Base-by-base conservation (phyloP, 305 asterid species). In the Fraxinus ornus region DNA sequence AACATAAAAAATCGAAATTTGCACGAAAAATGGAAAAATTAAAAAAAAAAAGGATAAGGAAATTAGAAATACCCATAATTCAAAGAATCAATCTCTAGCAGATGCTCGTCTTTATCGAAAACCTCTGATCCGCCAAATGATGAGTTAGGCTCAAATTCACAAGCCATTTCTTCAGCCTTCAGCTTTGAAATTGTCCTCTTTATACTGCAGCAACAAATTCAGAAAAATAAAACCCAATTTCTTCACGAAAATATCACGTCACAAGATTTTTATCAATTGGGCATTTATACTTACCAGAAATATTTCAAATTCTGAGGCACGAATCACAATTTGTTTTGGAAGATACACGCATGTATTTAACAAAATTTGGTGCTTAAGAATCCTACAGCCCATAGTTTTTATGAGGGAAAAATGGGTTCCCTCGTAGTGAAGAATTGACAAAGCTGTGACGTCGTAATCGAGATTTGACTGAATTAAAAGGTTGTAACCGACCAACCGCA, bases 41-140 rank as follows among this genome's bases (percentile, higher is more conserved):
- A 24, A 47, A 37, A 7, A 47, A 41, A 66, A 47, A 41, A 0
- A 2, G 37, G 55, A 52, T 1, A 3, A 24, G 2, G 60, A 37
- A 32, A 35, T 36, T 3, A 49, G n/a, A 68, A 12, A 7, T 89
- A 89, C 94, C 91, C 93, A 78, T 78, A 79, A 74, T 86, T 84
- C 22, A 86, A 83, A 35, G 85, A 84, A 75, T 44, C 75, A 74
- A 28, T 62, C 37, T 79, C 86, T 28, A 7, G 13, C 52, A 70
- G 7, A 80, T 44, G 37, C 4, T 68, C 82, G 32, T 80, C 81
- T 76, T 76, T 70, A 70, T 70, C 39, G 17, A 32, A 70, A 70
- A 32, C 22, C 21, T 70, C 76, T 3, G 76, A 70, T 70, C 76
- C 76, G 9, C 15, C 24, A 70, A 5, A 28, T 70, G 41, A 70